Conservation (phyloP, 768 basidiomycete genomes). For the Collybiopsis luxurians region DNA sequence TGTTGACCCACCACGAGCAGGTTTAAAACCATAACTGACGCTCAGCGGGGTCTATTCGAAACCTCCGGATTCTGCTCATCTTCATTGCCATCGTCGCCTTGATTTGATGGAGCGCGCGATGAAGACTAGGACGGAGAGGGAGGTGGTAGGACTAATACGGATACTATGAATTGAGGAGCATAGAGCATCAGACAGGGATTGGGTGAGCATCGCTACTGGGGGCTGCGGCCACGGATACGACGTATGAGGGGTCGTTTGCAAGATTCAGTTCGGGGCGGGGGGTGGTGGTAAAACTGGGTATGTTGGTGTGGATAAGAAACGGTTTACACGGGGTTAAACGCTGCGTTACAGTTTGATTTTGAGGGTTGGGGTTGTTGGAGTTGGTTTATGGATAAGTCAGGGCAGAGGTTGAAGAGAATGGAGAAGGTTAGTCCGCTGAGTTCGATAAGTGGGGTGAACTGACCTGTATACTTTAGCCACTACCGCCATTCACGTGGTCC, state of each 20-base stretch:
- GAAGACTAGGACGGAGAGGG: conserved; percentile 34
- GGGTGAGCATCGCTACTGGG: no score
- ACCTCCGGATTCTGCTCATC: conserved; percentile 65
- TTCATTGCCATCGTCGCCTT: conserved; percentile 33
- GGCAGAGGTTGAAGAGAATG: conserved; percentile 78
- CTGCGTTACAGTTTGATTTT: background rate
- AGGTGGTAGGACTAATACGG: background rate
- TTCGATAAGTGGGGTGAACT: no score
- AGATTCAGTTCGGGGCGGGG: no score
- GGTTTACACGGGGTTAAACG: background rate
- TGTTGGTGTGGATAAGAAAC: background rate
- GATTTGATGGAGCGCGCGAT: conserved; percentile 89
- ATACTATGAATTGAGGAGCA: background rate
- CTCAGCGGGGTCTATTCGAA: conserved; percentile 94
- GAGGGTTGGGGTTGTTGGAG: background rate
- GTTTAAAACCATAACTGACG: conserved; percentile 78
- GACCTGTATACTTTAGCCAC: background rate
- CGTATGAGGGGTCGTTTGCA: background rate
- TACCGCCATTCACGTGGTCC: conserved; percentile 88
- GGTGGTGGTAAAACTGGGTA: background rate
- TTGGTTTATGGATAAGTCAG: conserved; percentile 26
- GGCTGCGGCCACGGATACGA: no score
- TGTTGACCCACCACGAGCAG: conserved; percentile 40
- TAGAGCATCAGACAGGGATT: background rate
- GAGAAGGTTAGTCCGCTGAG: conserved; percentile 50